Evolutionary conservation across 73 alveolate genomes (phyloP).

Genomic region (Tetrahymena thermophila): DNA sequence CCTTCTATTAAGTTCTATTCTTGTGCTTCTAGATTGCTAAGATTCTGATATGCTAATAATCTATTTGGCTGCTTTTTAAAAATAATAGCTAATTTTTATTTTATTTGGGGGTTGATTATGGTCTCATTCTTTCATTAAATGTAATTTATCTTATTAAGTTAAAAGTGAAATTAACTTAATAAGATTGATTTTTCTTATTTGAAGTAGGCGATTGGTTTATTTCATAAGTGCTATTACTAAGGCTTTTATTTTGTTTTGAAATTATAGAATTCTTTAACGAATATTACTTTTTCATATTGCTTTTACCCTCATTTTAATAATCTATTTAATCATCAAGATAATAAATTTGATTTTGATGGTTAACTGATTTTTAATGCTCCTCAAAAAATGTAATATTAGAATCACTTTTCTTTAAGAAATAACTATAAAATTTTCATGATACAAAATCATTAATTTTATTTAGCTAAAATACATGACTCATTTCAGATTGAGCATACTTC

Average conservation of each 20-base stretch:
- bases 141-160: background rate
- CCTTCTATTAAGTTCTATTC: background rate
- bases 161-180: background rate
- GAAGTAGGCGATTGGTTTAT: background rate
- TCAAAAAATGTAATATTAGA: no score
- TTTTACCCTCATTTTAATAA: no score
- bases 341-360: no score
- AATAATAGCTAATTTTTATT: background rate
- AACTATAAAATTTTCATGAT: no score
- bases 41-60: no score
- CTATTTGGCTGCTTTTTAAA: background rate
- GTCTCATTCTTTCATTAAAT: background rate
- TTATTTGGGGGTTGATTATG: background rate
- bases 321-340: no score
- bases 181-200: no score
- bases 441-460: background rate
- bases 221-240: background rate
- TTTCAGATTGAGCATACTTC: background rate
- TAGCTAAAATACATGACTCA: background rate
- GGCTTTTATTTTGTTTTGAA: no score
- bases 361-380: no score
- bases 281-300: no score
- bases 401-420: no score
- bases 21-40: background rate
- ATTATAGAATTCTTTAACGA: no score